Conservation (phyloP, 495 filamentous ascomycete species). For the Xylaria longipes region DNA sequence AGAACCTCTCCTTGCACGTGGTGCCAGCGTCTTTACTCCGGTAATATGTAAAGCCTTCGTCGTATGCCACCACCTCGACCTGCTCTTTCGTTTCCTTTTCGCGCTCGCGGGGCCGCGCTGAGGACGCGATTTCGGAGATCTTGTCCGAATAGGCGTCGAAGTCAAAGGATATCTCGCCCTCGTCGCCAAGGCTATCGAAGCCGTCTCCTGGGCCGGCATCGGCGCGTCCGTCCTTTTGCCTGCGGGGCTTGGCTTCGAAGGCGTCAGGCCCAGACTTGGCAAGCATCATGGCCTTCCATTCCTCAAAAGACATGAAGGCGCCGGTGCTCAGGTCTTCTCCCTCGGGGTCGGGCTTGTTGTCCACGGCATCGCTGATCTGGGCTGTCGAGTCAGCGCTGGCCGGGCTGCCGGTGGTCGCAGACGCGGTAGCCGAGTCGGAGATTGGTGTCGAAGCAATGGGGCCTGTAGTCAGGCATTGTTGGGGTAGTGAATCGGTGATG, state of each 20-base stretch:
- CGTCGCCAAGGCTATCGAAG: constrained; percentile 67
- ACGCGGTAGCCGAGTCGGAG: constrained; percentile 29
- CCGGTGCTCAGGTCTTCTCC: constrained; percentile 72
- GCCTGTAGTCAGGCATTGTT: constrained; percentile 71
- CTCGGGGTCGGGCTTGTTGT: constrained; percentile 34
- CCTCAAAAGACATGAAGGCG: constrained; percentile 95
- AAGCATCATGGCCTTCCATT: constrained; percentile 96
- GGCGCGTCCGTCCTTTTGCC: constrained; percentile 44
- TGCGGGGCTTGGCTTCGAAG: constrained; percentile 68
- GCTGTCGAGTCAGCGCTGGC: constrained; percentile 21
- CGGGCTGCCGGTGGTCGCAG: constrained; percentile 26
- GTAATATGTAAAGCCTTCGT: constrained; percentile 57
- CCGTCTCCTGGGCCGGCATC: constrained; percentile 40
- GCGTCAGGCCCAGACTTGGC: constrained; percentile 84
- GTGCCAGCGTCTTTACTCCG: constrained; percentile 91
- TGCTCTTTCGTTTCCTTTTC: constrained; percentile 49
- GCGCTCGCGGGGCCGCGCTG: constrained; percentile 46
- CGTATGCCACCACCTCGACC: constrained; percentile 52
- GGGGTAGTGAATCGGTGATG: constrained; percentile 78
- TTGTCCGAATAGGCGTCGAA: constrained; percentile 68
- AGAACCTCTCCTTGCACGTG: constrained; percentile 89
- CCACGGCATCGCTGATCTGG: constrained; percentile 17
- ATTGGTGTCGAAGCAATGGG: constrained; percentile 34
- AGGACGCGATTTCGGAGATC: constrained; percentile 45
- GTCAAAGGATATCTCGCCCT: constrained; percentile 88